Base-by-base conservation (phyloP, 805 yeast genomes). In the Tetrapisispora arboricola region DNA sequence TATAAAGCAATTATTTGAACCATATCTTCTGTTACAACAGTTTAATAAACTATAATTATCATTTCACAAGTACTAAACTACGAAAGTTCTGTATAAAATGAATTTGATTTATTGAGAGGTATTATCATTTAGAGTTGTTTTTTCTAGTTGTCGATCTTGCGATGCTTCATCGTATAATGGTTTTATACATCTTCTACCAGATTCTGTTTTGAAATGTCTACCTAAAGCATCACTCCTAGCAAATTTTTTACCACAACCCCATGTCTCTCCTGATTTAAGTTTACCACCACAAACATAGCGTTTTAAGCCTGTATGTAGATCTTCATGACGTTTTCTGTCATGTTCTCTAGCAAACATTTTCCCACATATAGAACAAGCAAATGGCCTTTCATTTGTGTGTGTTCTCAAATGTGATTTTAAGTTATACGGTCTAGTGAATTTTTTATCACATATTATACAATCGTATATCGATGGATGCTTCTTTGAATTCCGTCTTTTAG, bases 351-450 rank as follows among this genome's bases (percentile, higher is more conserved):
- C 88, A 67, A 84, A 84, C 1, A 88, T 84, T 57, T 83, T 83
- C 4, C 85, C 86, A 63, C 94, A 84, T 3, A 74, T 69, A 12
- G 72, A 66, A 60, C 94, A 84, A 7, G 75, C 68, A 53, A 75
- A 84, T 6, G 92, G 94, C 40, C 87, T 64, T 54, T 84, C 94
- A 55, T 82, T 82, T 0, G 94, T 83, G 58, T 84, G 98, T 0
- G 97, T 90, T 44, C 96, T 68, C 55, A 84, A 66, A 63, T 90
- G 98, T 0, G 95, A 84, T 50, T 90, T 85, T 49, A 90, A 67
- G 57, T 92, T 92, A 60, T 92, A 92, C 0, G 96, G 95, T 41
- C 97, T 66, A 2, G 97, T 90, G 58, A 90, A 90, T 37, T 80
- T 67, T 61, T 86, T 87, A 31, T 78, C 87, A 62, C 98, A 90